Evolutionary conservation across 2,329 filamentous ascomycete genomes (phyloP).

Genomic region (Venturia asperata): DNA sequence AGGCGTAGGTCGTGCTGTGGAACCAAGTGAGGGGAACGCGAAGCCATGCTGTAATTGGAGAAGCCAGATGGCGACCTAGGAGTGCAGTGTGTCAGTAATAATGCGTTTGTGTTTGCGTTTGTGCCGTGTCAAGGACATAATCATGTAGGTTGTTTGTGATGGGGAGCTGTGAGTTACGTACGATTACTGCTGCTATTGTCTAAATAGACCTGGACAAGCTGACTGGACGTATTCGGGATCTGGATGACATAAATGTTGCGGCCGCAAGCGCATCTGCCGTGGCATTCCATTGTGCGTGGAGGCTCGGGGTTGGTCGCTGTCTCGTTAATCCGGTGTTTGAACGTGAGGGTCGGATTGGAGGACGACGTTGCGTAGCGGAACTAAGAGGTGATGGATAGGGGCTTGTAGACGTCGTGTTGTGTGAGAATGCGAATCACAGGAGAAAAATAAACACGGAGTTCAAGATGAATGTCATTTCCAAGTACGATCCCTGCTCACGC

Average conservation of each 20-base stretch:
- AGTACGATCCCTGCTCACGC: not conserved
- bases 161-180: constrained; percentile 44
- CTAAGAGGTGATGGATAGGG: not conserved
- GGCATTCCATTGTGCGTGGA: constrained; percentile 36
- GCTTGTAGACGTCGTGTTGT: not conserved
- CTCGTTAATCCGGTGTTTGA: not conserved
- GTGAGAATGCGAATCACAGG: not conserved
- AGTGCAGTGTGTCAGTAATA: constrained; percentile 16
- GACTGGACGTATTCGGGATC: constrained; percentile 52
- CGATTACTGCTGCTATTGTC: constrained; percentile 63
- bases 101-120: constrained; percentile 12
- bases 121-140: constrained; percentile 18
- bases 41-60: constrained; percentile 72
- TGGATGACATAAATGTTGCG: constrained; percentile 74
- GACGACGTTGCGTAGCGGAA: not conserved
- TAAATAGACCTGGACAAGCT: constrained; percentile 64
- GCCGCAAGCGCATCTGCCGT: constrained; percentile 76
- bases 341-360: not conserved
- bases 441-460: not conserved
- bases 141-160: not conserved
- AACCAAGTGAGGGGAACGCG: constrained; percentile 78
- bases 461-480: not conserved
- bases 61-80: constrained; percentile 57
- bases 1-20: constrained; percentile 64
- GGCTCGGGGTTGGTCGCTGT: not conserved